Conservation (phyloP, 768 basidiomycete species). For the Stropharia rugosoannulata region DNA sequence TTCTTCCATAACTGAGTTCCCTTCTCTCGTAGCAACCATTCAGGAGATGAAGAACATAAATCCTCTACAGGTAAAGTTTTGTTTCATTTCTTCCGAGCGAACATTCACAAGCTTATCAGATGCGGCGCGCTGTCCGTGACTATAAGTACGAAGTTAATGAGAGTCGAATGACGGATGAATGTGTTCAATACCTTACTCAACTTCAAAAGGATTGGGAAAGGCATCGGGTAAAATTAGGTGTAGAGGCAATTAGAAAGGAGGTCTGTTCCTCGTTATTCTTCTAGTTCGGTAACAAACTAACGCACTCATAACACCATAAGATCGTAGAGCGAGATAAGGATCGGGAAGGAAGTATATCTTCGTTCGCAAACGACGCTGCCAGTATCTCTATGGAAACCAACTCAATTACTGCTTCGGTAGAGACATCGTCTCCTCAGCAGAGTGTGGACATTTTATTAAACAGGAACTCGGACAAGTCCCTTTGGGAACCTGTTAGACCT, state of each 20-base stretch:
- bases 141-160: conserved; percentile 95
- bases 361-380: conserved; percentile 42
- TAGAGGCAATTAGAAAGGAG: conserved; percentile 83
- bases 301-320: conserved; percentile 32
- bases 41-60: conserved; percentile 86
- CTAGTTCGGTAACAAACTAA: not conserved
- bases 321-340: conserved; percentile 70
- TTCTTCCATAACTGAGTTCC: conserved; percentile 86
- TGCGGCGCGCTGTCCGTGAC: conserved; percentile 91
- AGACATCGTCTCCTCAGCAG: conserved; percentile 41
- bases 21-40: conserved; percentile 85
- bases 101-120: conserved; percentile 39
- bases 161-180: conserved; percentile 91
- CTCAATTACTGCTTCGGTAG: conserved; percentile 33
- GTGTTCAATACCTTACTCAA: conserved; percentile 89
- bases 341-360: conserved; percentile 58
- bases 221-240: conserved; percentile 82
- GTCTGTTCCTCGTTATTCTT: conserved; percentile 32
- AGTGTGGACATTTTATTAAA: conserved; percentile 84
- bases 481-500: conserved; percentile 77
- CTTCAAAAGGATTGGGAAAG: conserved; percentile 98
- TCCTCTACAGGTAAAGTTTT: conserved; percentile 71
- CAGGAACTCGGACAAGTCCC: conserved; percentile 54
- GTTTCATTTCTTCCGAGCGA: not conserved
- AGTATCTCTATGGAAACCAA: conserved; percentile 29